Evolutionary conservation across 2,329 filamentous ascomycete genomes (phyloP), one percentile per base, ranked within the genome.

Genomic region (Sporothrix dimorphospora): DNA sequence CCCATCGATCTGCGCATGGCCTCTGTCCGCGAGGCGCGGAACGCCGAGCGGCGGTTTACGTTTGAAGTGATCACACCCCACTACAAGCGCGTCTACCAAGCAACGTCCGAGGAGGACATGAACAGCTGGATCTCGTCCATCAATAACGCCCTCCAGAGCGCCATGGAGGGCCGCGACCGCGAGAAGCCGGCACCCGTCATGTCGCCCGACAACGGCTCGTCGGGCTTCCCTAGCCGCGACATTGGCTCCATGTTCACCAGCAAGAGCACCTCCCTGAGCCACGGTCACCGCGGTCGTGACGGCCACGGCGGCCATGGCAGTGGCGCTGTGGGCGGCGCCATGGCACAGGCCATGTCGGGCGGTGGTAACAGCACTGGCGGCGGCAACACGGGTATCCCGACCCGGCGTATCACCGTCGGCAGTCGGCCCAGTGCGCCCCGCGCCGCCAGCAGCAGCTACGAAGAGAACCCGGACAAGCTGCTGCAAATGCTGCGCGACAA

Each of bases 61-160:
- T 99, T 99, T 77, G 96, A 99, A 82, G 93, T 99, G 69, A 98
- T 99, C 73, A 99, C 96, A 0, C 97, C 97, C 9, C 93, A 96
- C 67, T 98, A 91, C 81, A 98, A 97, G 77, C 90, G 96, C 71
- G 94, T 98, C 19, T 99, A 98, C 81, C 96, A 99, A 82, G 96
- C 95, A 53, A 98, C 95, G 1, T 97, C 95, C 0, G 96, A 98
- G 81, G 96, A 99, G 51, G 96, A 99, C 78, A 97, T 99, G 93
- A 94, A 91, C 79, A 95, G 90, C 76, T 99, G 96, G 96, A 99
- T 99, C 77, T 87, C 89, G 27, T 92, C 96, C 24, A 97, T 99
- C 83, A 99, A 99, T 81, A 99, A 98, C 78, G 97, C 96, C 11
- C 84, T 98, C 51, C 96, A 99, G 79, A 97, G 94, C 79, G 97